These are phyloP conservation scores for Cordyceps sp. DNA, from an alignment of 2,329 filamentous ascomycete genomes.

Conservation along the genomic window DNA sequence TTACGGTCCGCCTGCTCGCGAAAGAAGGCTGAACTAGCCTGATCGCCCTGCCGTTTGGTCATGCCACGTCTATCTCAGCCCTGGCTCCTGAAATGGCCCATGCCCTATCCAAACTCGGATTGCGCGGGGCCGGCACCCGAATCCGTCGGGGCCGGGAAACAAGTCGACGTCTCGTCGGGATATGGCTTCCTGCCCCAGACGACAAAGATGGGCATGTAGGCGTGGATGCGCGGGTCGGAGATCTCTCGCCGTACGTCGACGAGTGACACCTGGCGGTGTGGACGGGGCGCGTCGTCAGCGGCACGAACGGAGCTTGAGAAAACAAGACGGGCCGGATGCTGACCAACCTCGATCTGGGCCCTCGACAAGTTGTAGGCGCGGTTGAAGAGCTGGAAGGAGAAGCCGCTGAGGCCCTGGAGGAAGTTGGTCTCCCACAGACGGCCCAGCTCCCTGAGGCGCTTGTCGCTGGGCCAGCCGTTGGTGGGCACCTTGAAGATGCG, in stretches of 20 bases:
- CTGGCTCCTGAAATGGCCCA: too few relatives aligned
- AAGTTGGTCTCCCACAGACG: constrained; percentile 27
- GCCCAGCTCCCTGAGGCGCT: constrained; percentile 24
- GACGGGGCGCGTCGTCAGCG: neutral
- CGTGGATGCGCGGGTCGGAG: constrained; percentile 27
- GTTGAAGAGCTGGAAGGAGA: constrained; percentile 23
- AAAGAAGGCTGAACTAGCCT: too few relatives aligned
- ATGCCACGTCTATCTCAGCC: too few relatives aligned
- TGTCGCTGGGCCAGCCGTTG: constrained; percentile 34
- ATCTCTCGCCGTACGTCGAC: constrained; percentile 31
- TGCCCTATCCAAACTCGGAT: too few relatives aligned
- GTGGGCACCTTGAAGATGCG: constrained; percentile 35
- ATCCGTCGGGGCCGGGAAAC: too few relatives aligned
- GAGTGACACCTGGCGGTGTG: constrained; percentile 21
- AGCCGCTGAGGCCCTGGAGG: constrained; percentile 24
- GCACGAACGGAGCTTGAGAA: neutral
- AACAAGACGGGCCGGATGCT: too few relatives aligned
- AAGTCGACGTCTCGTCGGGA: neutral
- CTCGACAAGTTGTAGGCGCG: constrained; percentile 21
- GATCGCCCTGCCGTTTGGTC: too few relatives aligned
- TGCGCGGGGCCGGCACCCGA: neutral
- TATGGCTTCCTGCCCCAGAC: constrained; percentile 33
- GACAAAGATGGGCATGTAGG: constrained; percentile 31
- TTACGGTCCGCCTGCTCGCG: too few relatives aligned
- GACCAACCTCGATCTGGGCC: constrained; percentile 32